Evolutionary conservation across 495 filamentous ascomycete genomes (phyloP), one percentile per base, ranked within the genome.

Genomic region (Tuber magnatum): DNA sequence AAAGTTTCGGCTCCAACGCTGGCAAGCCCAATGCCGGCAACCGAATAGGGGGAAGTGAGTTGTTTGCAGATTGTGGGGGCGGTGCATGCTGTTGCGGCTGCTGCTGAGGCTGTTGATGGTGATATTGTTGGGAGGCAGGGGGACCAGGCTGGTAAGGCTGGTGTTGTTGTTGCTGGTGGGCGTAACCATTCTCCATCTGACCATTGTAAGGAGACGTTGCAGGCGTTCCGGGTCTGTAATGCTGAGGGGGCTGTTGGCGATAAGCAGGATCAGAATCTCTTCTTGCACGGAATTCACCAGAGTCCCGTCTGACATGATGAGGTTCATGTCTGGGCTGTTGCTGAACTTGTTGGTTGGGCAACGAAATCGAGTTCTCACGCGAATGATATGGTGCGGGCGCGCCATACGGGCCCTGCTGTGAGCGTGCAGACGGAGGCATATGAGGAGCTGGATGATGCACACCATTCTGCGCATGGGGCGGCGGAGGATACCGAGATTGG

Each of bases 181-280:
- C 43, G 22, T 81, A 79, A 51, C 76, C 76, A 46, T 81, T 76
- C 8, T 78, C 75, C 71, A 78, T 74, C 32, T 77, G 79, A 51
- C 78, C 74, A 24, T 70, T 75, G 61, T 81, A 79, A 56, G 80
- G 68, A 18, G 78, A 73, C 8, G 76, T 70, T 42, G 76, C 76
- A 75, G 81, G 80, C 68, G 81, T 80, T n/a, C 70, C 75, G 9
- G 76, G 78, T 69, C 77, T 73, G 10, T 80, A 80, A 44, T 79
- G 77, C 16, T 51, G 76, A 70, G 71, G 74, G 14, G 43, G 77
- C 16, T 73, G 77, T 42, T 81, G 80, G n/a, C 80, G 79, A 56
- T 82, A 82, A 8, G 74, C 38, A 43, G 73, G 43, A 56, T 82
- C 81, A 28, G 80, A 82, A 56, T 82, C 81, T 12, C 81, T 77